These are phyloP conservation scores for Umbelopsis sp. DNA, from an alignment of 371 early-diverging fungal species.

Conservation along the genomic window DNA sequence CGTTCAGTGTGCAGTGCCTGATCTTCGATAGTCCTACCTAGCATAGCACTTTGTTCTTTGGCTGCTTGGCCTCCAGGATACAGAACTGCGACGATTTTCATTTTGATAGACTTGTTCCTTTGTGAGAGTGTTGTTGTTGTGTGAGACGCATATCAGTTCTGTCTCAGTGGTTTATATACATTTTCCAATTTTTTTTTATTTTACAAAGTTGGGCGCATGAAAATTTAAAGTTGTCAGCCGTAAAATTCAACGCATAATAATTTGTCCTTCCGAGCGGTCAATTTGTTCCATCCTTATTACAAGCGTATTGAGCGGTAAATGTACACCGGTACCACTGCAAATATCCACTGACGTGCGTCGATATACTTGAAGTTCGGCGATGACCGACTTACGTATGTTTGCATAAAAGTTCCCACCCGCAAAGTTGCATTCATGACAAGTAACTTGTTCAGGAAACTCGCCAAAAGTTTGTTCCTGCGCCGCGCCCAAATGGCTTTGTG, in stretches of 20 bases:
- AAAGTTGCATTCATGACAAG: too few relatives aligned
- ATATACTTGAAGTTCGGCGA: too few relatives aligned
- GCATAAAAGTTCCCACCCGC: too few relatives aligned
- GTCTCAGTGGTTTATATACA: too few relatives aligned
- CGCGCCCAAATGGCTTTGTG: too few relatives aligned
- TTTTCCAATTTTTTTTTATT: background rate
- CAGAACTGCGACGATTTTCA: conserved; percentile 17
- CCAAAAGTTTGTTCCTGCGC: too few relatives aligned
- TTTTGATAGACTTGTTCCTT: background rate
- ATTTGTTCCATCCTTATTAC: background rate
- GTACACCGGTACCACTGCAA: too few relatives aligned
- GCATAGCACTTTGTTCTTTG: conserved; percentile 9
- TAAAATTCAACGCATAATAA: conserved; percentile 1
- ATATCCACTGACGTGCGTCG: too few relatives aligned
- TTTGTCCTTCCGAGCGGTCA: conserved; percentile 8
- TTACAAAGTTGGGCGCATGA: background rate
- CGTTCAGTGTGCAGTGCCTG: background rate
- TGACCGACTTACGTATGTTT: too few relatives aligned
- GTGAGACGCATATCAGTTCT: background rate
- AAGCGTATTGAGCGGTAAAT: background rate
- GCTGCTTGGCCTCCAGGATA: conserved; percentile 14
- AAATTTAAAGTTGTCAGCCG: background rate
- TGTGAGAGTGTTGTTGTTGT: too few relatives aligned
- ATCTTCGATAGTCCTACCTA: background rate
- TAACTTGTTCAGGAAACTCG: too few relatives aligned